A percentile compares a stretch with the other conserved stretches of the same genome.
phyloP scores from a whole-genome alignment of 2,329 filamentous ascomycete species.

The Xylaria sp. region DNA sequence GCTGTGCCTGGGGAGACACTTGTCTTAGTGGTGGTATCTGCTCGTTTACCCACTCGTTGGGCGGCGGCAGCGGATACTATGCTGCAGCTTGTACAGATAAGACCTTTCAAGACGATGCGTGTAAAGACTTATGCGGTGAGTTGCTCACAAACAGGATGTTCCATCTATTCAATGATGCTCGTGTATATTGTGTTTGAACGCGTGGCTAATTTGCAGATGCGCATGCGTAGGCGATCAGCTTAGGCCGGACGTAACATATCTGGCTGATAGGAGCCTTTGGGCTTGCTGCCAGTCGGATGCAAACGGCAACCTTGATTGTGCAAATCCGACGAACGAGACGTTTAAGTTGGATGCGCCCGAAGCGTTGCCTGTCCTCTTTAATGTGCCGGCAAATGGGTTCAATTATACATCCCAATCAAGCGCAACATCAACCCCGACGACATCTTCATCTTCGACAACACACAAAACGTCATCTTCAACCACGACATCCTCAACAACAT shows the following conservation, averaged over 20 bases:
- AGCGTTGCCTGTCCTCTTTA: not conserved
- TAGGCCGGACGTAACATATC: not conserved
- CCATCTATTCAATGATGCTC: not conserved
- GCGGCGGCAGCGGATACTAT: not conserved
- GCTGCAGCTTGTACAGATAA: not conserved
- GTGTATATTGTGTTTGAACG: not conserved
- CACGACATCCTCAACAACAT: not conserved
- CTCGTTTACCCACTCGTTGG: not conserved
- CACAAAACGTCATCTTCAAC: not conserved
- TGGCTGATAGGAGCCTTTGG: not conserved
- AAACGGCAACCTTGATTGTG: not conserved
- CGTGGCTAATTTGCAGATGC: not conserved
- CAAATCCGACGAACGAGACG: not conserved
- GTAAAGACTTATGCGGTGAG: not conserved
- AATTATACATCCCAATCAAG: not conserved
- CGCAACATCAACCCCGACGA: not conserved
- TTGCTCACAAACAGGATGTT: not conserved
- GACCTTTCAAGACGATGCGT: not conserved
- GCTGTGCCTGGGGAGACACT: not conserved
- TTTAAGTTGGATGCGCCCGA: not conserved
- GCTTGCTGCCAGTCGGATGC: not conserved
- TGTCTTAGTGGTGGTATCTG: not conserved
- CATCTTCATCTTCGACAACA: not conserved
- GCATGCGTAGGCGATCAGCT: not conserved
- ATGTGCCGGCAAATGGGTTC: not conserved